Evolutionary conservation across 2,329 filamentous ascomycete species (phyloP).

Genomic region (Arthrobotrys entomopaga): DNA sequence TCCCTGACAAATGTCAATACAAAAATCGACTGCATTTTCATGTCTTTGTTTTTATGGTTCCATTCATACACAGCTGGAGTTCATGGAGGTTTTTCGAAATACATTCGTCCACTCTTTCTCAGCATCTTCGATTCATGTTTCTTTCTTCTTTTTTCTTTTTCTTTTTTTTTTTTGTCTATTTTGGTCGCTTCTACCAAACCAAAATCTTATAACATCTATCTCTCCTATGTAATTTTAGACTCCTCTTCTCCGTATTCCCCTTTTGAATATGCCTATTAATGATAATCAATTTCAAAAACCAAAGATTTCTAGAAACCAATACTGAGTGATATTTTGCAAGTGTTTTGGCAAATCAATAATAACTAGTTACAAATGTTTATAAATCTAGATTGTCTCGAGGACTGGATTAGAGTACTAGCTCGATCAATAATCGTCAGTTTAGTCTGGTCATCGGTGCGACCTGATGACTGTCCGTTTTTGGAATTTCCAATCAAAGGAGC

Average conservation of each 20-base stretch:
- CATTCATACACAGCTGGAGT: constrained; percentile 32
- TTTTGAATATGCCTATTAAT: constrained; percentile 53
- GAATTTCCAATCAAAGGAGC: no score
- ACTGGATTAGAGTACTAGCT: no score
- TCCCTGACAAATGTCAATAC: no score
- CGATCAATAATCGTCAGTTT: no score
- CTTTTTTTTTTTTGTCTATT: background rate
- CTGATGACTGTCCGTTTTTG: no score
- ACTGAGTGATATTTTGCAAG: background rate
- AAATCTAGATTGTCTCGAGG: no score
- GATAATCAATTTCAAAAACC: constrained; percentile 42
- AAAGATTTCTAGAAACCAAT: constrained; percentile 25
- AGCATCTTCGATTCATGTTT: constrained; percentile 22
- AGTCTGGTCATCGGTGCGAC: no score
- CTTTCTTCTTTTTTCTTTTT: background rate
- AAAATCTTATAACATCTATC: background rate
- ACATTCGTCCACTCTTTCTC: constrained; percentile 8
- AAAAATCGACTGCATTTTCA: background rate
- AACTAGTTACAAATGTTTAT: no score
- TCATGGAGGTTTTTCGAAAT: constrained; percentile 23
- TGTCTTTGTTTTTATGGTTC: constrained; percentile 10
- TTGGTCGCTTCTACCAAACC: no score
- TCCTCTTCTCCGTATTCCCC: constrained; percentile 45
- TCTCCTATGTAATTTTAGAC: constrained; percentile 54
- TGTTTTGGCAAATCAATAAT: no score